phyloP scores from a whole-genome alignment of 371 early-diverging fungal species.

The Mortierella sp. region DNA sequence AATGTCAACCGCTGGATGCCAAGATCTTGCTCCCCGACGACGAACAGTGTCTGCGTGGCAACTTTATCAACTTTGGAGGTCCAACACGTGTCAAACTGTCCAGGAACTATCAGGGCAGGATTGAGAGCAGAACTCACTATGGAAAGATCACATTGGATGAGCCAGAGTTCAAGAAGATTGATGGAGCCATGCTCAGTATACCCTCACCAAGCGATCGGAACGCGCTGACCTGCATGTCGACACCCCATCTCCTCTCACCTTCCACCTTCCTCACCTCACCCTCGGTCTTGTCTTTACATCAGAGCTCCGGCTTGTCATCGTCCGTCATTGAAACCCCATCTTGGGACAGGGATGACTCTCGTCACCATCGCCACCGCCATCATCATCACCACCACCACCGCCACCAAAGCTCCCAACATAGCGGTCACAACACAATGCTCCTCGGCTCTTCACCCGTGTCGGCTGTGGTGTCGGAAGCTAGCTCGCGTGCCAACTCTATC shows the following conservation, averaged over 20 bases:
- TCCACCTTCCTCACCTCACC: conserved; percentile 1
- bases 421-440: neutral
- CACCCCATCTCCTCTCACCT: conserved; percentile 1
- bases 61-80: conserved; percentile 54
- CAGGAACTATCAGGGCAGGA: conserved; percentile 41
- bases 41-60: conserved; percentile 33
- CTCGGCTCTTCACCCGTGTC: conserved; percentile 23
- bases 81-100: conserved; percentile 38
- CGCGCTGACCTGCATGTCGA: neutral
- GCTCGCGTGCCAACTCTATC: conserved; percentile 32
- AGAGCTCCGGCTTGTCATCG: conserved; percentile 20
- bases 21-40: conserved; percentile 35
- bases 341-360: conserved; percentile 32
- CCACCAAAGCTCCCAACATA: neutral
- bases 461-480: conserved; percentile 13
- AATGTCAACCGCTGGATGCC: conserved; percentile 39
- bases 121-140: conserved; percentile 48
- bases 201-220: conserved; percentile 40
- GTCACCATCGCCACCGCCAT: conserved; percentile 13
- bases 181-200: conserved; percentile 26
- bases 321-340: conserved; percentile 22
- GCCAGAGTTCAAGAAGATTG: conserved; percentile 44
- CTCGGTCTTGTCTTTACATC: conserved; percentile 4
- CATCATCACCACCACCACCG: conserved; percentile 20
- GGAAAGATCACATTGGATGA: conserved; percentile 40